Base-by-base conservation (phyloP, 768 basidiomycete species). In the Exsudoporus frostii region DNA sequence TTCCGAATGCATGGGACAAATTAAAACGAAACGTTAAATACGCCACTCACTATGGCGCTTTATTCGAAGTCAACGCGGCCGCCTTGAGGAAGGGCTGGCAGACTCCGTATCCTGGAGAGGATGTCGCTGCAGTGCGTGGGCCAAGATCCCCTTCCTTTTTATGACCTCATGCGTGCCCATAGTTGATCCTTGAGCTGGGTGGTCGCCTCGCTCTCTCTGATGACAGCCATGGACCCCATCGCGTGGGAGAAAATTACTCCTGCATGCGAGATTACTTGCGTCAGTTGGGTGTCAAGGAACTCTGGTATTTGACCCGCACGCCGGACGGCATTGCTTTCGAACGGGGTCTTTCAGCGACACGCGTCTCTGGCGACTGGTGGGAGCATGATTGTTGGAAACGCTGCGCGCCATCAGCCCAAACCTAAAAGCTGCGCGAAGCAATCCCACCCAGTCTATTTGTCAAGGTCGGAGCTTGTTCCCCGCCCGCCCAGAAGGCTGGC, bases 11-110 rank as follows among this genome's bases (percentile, higher is more conserved):
- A 7, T 85, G 81, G 79, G 68, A 74, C 38, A 84, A 81, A 66
- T 71, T 93, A 33, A 78, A 82, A 68, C 73, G 92, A 59, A 98
- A 98, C 69, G 72, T 98, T 56, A 62, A 68, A 45, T 85, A 73
- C 53, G 92, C 86, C 1, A 76, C 87, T 14, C 72, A 63, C 13
- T 97, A 98, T 68, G 95, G 94, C 2, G 96, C 91, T 3, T 70
- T 97, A 53, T 98, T 98, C 63, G 97, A 99, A 71, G 73, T 90
- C 32, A 98, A 96, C 62, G 85, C 93, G 22, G 91, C 97, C 10
- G 93, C 94, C 9, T 85, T 98, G 65, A 75, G 93, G 62, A 99
- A 98, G 66, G 84, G 87, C 13, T 98, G 97, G 97, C 68, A 72
- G 10, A 81, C 83, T 3, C 81, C 88, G 5, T 98, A 95, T 71